Evolutionary conservation across 371 early-diverging fungal genomes (phyloP).

Genomic region (Rhizomucor miehei): DNA sequence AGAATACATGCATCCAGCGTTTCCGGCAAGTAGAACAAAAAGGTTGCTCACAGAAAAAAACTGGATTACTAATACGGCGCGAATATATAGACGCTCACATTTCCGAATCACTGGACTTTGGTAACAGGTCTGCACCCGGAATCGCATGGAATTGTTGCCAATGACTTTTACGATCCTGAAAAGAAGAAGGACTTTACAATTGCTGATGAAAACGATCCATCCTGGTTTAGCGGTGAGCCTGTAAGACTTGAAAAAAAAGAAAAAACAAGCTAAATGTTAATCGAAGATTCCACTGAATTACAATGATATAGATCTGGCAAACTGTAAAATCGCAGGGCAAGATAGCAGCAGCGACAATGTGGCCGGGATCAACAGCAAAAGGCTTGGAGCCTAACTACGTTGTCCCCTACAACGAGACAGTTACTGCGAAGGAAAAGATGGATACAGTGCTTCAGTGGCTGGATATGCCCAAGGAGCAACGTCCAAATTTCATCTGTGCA

Average conservation of each 20-base stretch:
- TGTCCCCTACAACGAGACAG: conserved; percentile 46
- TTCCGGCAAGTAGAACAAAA: conserved; percentile 48
- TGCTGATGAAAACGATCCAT: conserved; percentile 49
- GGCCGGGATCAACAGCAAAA: conserved; percentile 81
- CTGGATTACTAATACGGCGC: too few relatives aligned
- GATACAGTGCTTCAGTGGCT: conserved; percentile 70
- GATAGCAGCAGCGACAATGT: conserved; percentile 74
- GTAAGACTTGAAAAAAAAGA: conserved; percentile 39
- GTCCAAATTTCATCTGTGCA: conserved; percentile 73
- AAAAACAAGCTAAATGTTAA: neutral
- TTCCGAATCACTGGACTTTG: conserved; percentile 93
- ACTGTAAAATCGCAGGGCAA: conserved; percentile 69
- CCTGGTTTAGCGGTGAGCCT: conserved; percentile 91
- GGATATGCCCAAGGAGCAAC: conserved; percentile 55
- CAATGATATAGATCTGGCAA: conserved; percentile 67
- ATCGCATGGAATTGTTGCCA: conserved; percentile 90
- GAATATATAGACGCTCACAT: conserved; percentile 77
- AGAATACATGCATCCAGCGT: conserved; percentile 71
- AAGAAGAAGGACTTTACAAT: conserved; percentile 74
- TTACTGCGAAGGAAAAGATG: conserved; percentile 54
- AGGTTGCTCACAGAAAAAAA: neutral
- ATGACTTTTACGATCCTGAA: conserved; percentile 79
- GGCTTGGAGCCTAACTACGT: conserved; percentile 65
- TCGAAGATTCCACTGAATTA: neutral
- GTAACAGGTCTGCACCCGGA: conserved; percentile 91